Evolutionary conservation across 2,329 filamentous ascomycete species (phyloP), one percentile per base, ranked within the genome.

Genomic region (Cladophialophora exuberans): DNA sequence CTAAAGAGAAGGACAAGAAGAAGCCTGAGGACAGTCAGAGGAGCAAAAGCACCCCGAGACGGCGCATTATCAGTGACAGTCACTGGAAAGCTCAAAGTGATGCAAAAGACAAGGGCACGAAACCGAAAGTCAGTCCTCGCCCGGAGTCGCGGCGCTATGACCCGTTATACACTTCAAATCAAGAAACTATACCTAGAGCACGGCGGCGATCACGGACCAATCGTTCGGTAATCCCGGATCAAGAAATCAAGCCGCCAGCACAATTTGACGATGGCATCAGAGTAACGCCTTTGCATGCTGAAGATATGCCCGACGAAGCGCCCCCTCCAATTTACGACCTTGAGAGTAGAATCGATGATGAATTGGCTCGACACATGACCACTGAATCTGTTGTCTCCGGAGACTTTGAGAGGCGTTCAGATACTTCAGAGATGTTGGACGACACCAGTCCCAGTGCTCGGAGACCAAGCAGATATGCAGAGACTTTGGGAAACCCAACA

Each of bases 11-110:
- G 48, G 45, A 35, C 17, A 54, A 56, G 22, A 35, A 62, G 13
- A 22, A 54, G n/a, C n/a, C n/a, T 30, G 57, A 67, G 48, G 61
- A 43, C 9, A 28, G 67, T 36, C 65, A 70, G 70, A 54, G 68
- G 67, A 76, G 73, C 64, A 79, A 73, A 68, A 84, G 78, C 45
- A 83, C 89, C 41, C 93, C 93, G 13, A 91, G 90, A 74, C 97
- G 96, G 79, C 84, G 92, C 60, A 90, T 97, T 50, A 84, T 97
- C 58, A 97, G 92, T 69, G 93, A 97, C 73, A 88, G 89, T 51
- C 89, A 96, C 73, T 97, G 93, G 70, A 82, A 80, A 58, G 79
- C 78, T 56, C 80, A 78, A 25, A 52, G 26, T 26, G 49, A 58
- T 1, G 17, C 28, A 1, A 56, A 45, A 18, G 44, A 53, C 7